These are phyloP conservation scores for Agaricus subrufescens DNA, from an alignment of 768 basidiomycete genomes.

Conservation along the genomic window DNA sequence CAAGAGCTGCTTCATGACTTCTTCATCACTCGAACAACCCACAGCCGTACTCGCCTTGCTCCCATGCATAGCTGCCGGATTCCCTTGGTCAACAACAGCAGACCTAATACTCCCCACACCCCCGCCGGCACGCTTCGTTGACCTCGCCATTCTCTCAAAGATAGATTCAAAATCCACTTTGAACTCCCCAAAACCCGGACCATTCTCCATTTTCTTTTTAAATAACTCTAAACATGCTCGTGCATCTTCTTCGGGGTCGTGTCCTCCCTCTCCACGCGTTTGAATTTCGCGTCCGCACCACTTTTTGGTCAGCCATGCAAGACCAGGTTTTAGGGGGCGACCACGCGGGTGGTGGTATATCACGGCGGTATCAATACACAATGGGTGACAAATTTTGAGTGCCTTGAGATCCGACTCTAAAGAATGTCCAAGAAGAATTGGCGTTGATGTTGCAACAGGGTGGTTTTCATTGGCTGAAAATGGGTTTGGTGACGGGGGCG, in stretches of 20 bases:
- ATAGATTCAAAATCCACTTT: slow-evolving; percentile 82
- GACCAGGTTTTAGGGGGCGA: slow-evolving; percentile 87
- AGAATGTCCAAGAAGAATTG: slow-evolving; percentile 91
- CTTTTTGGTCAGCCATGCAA: slow-evolving; percentile 96
- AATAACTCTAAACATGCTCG: slow-evolving; percentile 83
- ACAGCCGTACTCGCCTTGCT: slow-evolving; percentile 75
- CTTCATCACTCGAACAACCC: slow-evolving; percentile 72
- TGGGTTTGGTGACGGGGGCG: slow-evolving; percentile 41
- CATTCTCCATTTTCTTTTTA: slow-evolving; percentile 73
- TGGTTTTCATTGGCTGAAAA: slow-evolving; percentile 26
- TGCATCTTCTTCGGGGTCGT: slow-evolving; percentile 95
- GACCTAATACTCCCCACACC: slow-evolving; percentile 40
- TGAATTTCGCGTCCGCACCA: slow-evolving; percentile 93
- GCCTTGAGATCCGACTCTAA: slow-evolving; percentile 92
- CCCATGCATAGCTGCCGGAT: slow-evolving; percentile 80
- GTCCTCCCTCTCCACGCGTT: slow-evolving; percentile 75
- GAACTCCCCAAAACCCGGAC: slow-evolving; percentile 81
- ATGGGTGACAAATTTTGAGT: slow-evolving; percentile 79
- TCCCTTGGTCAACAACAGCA: slow-evolving; percentile 84
- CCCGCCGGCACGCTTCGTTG: slow-evolving; percentile 28
- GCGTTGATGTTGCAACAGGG: slow-evolving; percentile 39
- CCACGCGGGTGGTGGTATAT: slow-evolving; percentile 92
- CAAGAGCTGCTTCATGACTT: slow-evolving; percentile 68
- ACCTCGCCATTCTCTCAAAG: slow-evolving; percentile 76
- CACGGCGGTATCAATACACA: slow-evolving; percentile 89